phyloP scores from a whole-genome alignment of 192 early-diverging fungal genomes.

The Coemansia sp. region DNA sequence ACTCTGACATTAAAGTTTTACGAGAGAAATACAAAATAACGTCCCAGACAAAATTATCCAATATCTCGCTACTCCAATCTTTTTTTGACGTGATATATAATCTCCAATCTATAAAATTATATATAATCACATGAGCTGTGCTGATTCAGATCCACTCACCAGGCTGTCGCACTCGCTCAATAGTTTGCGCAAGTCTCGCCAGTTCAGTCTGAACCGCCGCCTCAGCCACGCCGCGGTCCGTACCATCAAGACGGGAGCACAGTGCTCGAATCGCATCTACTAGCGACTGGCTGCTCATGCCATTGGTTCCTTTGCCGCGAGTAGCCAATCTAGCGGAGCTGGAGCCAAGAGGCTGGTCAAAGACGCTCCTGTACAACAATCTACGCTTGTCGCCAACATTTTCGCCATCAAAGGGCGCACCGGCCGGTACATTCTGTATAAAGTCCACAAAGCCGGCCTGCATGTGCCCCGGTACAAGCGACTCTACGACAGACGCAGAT shows the following conservation, averaged over 20 bases:
- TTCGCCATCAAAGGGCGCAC: neutral
- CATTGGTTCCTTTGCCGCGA: neutral
- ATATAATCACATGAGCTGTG: constrained; percentile 1
- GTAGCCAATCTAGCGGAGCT: neutral
- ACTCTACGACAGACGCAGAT: constrained; percentile 13
- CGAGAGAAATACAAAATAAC: constrained; percentile 2
- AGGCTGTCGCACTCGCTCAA: constrained; percentile 8
- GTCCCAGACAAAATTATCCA: neutral
- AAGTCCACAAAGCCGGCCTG: constrained; percentile 21
- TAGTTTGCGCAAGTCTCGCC: constrained; percentile 12
- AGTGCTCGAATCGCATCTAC: neutral
- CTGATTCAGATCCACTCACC: neutral
- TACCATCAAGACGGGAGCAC: neutral
- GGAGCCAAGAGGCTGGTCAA: neutral
- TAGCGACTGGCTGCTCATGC: neutral
- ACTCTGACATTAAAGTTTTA: constrained; percentile 27
- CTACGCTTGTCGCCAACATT: neutral
- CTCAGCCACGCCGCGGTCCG: neutral
- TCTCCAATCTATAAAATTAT: neutral
- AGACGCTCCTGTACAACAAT: neutral
- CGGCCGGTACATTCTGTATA: constrained; percentile 25
- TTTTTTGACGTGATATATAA: neutral
- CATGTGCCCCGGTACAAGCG: constrained; percentile 15
- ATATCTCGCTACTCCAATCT: neutral
- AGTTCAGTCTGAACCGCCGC: constrained; percentile 17